phyloP scores from a whole-genome alignment of 2,329 filamentous ascomycete species.

The Ceratocystiopsis sp. region DNA sequence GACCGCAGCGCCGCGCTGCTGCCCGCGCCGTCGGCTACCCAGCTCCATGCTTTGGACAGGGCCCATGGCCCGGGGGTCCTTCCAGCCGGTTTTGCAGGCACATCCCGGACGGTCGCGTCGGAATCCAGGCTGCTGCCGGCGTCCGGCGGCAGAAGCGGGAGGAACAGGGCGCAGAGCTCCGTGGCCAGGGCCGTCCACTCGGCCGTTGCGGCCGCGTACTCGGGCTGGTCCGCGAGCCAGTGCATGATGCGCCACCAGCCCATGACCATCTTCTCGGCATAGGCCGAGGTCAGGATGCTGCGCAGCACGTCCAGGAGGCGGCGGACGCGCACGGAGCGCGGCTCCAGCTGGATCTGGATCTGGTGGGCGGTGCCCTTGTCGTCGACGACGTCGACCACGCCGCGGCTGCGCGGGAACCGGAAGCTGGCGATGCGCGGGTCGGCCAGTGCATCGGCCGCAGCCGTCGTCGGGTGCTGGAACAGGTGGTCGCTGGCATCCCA shows the following conservation, averaged over 20 bases:
- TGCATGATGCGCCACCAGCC: constrained; percentile 60
- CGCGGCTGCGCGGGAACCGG: constrained; percentile 38
- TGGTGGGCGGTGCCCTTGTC: constrained; percentile 45
- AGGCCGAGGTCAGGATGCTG: constrained; percentile 42
- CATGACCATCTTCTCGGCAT: constrained; percentile 43
- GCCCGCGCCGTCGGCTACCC: constrained; percentile 15
- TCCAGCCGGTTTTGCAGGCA: background rate
- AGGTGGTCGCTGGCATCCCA: background rate
- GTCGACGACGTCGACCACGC: constrained; percentile 50
- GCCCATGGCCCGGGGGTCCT: background rate
- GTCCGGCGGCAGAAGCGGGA: constrained; percentile 15
- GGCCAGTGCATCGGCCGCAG: constrained; percentile 3
- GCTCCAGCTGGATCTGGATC: constrained; percentile 49
- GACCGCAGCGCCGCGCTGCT: background rate
- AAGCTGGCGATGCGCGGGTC: constrained; percentile 35
- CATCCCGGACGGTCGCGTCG: no score
- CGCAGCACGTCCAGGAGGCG: constrained; percentile 44
- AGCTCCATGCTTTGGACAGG: constrained; percentile 6
- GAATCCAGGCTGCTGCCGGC: background rate
- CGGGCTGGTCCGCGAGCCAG: constrained; percentile 35
- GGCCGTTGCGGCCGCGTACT: constrained; percentile 25
- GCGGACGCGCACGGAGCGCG: constrained; percentile 42
- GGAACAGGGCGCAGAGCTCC: constrained; percentile 44
- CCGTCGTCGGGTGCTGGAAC: background rate
- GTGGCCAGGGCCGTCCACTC: constrained; percentile 58